Conservation (phyloP, 192 early-diverging fungal genomes). For the Backusella westeae region DNA sequence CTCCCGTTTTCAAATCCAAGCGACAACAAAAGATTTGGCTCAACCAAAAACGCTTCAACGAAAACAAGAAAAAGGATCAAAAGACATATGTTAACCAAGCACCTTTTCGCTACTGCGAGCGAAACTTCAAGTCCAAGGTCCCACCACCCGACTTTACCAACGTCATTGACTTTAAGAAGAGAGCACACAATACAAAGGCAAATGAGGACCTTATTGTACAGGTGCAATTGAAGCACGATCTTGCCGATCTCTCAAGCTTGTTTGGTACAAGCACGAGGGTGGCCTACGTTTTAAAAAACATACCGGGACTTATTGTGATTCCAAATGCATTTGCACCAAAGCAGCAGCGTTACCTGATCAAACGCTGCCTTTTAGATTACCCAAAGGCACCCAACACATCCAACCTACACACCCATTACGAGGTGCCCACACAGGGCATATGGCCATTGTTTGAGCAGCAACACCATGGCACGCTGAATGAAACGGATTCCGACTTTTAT, state of each 20-base stretch:
- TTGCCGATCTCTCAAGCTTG: conserved; percentile 1
- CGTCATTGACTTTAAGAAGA: conserved; percentile 55
- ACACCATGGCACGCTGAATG: conserved; percentile 14
- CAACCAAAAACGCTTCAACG: conserved; percentile 16
- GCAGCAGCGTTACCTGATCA: conserved; percentile 68
- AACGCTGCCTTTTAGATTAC: conserved; percentile 75
- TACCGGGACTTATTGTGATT: conserved; percentile 69
- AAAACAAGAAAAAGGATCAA: conserved; percentile 18
- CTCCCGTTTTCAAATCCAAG: conserved; percentile 20
- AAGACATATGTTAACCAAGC: conserved; percentile 46
- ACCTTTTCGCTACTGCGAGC: conserved; percentile 70
- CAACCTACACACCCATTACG: conserved; percentile 89
- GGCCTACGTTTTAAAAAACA: conserved; percentile 9
- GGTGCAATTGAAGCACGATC: conserved; percentile 12
- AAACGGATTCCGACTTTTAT: conserved; percentile 27
- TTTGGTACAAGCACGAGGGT: conserved; percentile 12
- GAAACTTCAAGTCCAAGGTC: conserved; percentile 53
- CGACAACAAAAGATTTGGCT: conserved; percentile 30
- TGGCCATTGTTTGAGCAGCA: conserved; percentile 55
- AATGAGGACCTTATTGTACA: not conserved
- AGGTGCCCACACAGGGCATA: conserved; percentile 56
- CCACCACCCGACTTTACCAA: conserved; percentile 48
- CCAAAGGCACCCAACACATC: conserved; percentile 76
- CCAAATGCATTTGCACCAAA: conserved; percentile 70
- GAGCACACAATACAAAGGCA: conserved; percentile 13